phyloP scores from a whole-genome alignment of 2,329 filamentous ascomycete species.

The Penicillium concentricum region DNA sequence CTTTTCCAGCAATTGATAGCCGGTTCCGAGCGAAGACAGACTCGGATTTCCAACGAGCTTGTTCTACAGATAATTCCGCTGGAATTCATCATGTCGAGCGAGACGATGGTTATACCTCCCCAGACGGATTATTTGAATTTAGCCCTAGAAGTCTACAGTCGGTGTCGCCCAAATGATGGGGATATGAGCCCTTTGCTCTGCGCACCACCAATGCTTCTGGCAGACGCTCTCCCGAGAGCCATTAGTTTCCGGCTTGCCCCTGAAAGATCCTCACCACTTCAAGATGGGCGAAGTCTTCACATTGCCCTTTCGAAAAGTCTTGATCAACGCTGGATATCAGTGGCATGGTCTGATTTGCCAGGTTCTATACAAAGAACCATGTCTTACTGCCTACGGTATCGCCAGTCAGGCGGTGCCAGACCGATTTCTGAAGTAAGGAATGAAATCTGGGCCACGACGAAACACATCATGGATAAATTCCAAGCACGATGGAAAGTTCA shows the following conservation, averaged over 20 bases:
- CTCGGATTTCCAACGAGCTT: conserved; percentile 46
- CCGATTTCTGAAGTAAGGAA: conserved; percentile 51
- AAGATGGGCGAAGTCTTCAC: conserved; percentile 59
- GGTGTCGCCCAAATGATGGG: conserved; percentile 50
- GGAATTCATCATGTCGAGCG: conserved; percentile 52
- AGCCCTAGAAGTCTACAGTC: conserved; percentile 58
- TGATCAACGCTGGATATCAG: conserved; percentile 59
- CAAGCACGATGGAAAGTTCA: conserved; percentile 57
- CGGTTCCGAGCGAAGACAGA: conserved; percentile 33
- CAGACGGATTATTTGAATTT: conserved; percentile 50
- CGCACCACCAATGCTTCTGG: conserved; percentile 55
- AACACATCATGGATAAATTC: conserved; percentile 53
- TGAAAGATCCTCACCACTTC: conserved; percentile 55
- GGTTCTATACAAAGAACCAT: conserved; percentile 55
- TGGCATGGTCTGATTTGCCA: conserved; percentile 59
- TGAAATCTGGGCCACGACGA: conserved; percentile 59
- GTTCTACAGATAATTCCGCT: conserved; percentile 60
- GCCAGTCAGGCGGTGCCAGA: conserved; percentile 31
- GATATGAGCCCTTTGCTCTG: conserved; percentile 43
- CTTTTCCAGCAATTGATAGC: conserved; percentile 56
- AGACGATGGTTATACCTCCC: conserved; percentile 52
- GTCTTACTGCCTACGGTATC: conserved; percentile 54
- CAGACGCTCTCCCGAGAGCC: conserved; percentile 51
- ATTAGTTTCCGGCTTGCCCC: conserved; percentile 56
- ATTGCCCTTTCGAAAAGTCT: conserved; percentile 57